phyloP scores from a whole-genome alignment of 2,329 filamentous ascomycete genomes.

The Aureobasidium sp. region DNA sequence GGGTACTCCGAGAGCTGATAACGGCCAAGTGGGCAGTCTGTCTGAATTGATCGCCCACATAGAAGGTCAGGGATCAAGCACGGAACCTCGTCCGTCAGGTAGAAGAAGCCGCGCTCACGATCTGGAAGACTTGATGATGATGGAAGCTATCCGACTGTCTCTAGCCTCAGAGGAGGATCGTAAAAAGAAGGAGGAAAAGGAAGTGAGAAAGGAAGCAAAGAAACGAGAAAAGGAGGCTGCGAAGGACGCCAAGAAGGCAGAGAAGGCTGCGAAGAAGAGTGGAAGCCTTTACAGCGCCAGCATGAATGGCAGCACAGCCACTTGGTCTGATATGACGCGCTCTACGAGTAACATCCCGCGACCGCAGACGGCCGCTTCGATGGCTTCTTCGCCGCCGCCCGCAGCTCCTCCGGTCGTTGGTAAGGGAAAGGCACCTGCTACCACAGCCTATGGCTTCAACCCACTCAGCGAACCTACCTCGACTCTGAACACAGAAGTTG shows the following conservation, averaged over 20 bases:
- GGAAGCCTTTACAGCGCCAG: slow-evolving; percentile 44
- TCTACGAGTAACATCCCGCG: slow-evolving; percentile 48
- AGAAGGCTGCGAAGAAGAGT: slow-evolving; percentile 60
- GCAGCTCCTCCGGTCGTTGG: slow-evolving; percentile 28
- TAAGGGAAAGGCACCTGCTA: slow-evolving; percentile 43
- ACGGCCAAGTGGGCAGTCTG: slow-evolving; percentile 27
- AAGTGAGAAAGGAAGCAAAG: slow-evolving; percentile 74
- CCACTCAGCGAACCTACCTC: slow-evolving; percentile 38
- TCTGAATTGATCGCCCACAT: slow-evolving; percentile 24
- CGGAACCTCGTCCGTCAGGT: slow-evolving; percentile 40
- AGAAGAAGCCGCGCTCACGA: slow-evolving; percentile 68
- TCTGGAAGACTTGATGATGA: slow-evolving; percentile 96
- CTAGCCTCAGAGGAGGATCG: slow-evolving; percentile 90
- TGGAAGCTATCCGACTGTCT: slow-evolving; percentile 87
- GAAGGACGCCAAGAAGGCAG: slow-evolving; percentile 58
- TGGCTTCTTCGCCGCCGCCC: slow-evolving; percentile 22
- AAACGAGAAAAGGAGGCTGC: slow-evolving; percentile 72
- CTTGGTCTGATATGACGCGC: slow-evolving; percentile 29
- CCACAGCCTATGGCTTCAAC: slow-evolving; percentile 36
- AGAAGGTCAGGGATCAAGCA: slow-evolving; percentile 23
- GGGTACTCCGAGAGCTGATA: slow-evolving; percentile 36
- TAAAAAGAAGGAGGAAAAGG: slow-evolving; percentile 77
- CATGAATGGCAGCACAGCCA: slow-evolving; percentile 29
- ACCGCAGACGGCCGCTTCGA: neutral
- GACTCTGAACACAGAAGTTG: slow-evolving; percentile 31